Base-by-base conservation (phyloP, 768 basidiomycete species). In the Crucibulum laeve region DNA sequence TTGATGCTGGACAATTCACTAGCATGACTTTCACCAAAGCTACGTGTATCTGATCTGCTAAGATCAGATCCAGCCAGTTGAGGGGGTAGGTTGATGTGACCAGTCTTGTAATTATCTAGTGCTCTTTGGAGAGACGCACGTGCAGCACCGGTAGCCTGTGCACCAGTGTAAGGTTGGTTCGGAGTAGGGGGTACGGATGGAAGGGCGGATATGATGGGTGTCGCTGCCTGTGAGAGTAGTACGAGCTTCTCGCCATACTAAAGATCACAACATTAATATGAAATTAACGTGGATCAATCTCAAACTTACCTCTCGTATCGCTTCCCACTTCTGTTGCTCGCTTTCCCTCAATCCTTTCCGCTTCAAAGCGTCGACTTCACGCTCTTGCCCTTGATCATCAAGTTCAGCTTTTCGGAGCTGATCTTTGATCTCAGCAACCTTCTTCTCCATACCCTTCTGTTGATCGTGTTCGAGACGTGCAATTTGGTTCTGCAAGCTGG, bases 21-120 rank as follows among this genome's bases (percentile, higher is more conserved):
- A 0, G 84, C 86, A 53, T 92, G 90, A 28, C 82, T 91, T 62
- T 84, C 86, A 15, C 90, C 90, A 56, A 92, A 92, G 61, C 85
- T 89, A 44, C 77, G 77, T 0, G 85, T 87, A 54, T 91, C 85
- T 3, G 83, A 83, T 47, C 82, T 70, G 46, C 73, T 71, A 30
- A 88, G 71, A 56, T 84, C 81, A n/a, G 73, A 63, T 4, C 69
- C 65, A 22, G 68, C 60, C 11, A 61, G 48, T 13, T 73, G 70
- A 8, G 69, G 60, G 28, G 72, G 68, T 8, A 88, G 67, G 32
- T 70, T 71, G 53, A 77, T 73, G 45, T 77, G 71, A 0, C 88
- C 89, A 1, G 79, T 78, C 56, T 77, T 78, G 65, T 87, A 91
- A 51, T 82, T 76, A 59, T 92, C 89, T 25, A 92, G 67, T 0